Evolutionary conservation across 768 basidiomycete genomes (phyloP).

Genomic region (Pisolithus sp.): DNA sequence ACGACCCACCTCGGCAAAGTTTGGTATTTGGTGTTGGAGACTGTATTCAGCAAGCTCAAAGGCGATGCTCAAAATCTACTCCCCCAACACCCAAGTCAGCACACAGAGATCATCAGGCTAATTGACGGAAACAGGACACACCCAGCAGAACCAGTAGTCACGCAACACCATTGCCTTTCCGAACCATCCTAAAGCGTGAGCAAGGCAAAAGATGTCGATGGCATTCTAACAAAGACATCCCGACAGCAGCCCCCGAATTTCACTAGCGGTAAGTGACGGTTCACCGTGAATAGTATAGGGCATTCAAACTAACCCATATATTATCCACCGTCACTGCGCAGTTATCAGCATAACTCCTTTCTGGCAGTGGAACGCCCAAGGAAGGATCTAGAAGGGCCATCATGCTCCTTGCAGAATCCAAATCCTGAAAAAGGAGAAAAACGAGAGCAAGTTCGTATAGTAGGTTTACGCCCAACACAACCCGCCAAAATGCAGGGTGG

Average conservation of each 20-base stretch:
- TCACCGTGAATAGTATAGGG: neutral
- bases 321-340: slow-evolving; percentile 57
- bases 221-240: slow-evolving; percentile 46
- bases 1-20: slow-evolving; percentile 72
- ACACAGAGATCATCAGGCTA: slow-evolving; percentile 5
- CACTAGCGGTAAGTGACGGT: slow-evolving; percentile 1
- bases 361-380: slow-evolving; percentile 67
- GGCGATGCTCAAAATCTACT: slow-evolving; percentile 76
- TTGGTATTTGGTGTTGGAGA: slow-evolving; percentile 79
- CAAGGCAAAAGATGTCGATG: slow-evolving; percentile 81
- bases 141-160: slow-evolving; percentile 95
- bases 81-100: slow-evolving; percentile 1
- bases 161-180: slow-evolving; percentile 86
- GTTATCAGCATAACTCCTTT: slow-evolving; percentile 83
- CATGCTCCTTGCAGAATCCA: slow-evolving; percentile 68
- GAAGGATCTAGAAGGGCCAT: slow-evolving; percentile 73
- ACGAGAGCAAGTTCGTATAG: slow-evolving; percentile 79
- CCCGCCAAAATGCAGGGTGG: slow-evolving; percentile 82
- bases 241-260: neutral
- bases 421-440: slow-evolving; percentile 81
- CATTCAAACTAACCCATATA: slow-evolving; percentile 52
- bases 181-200: slow-evolving; percentile 85
- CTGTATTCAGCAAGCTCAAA: slow-evolving; percentile 89
- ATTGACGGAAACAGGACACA: slow-evolving; percentile 26
- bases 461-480: slow-evolving; percentile 73